Evolutionary conservation across 2,329 filamentous ascomycete genomes (phyloP).

Genomic region (Lecanicillium sp.): DNA sequence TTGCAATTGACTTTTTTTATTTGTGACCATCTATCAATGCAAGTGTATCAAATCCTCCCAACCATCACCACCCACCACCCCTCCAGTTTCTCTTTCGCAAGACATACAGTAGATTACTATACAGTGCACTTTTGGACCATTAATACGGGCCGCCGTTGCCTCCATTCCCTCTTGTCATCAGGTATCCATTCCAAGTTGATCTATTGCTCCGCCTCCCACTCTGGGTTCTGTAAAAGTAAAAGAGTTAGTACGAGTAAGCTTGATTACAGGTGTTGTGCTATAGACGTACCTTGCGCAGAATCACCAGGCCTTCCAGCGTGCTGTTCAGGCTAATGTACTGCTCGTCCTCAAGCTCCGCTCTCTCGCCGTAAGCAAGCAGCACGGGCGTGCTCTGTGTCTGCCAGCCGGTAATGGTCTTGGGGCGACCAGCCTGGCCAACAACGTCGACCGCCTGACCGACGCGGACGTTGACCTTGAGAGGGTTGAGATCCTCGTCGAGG

Average conservation of each 20-base stretch:
- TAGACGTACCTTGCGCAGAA: constrained; percentile 80
- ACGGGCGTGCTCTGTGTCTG: constrained; percentile 99
- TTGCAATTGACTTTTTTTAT: no score
- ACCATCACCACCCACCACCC: not conserved
- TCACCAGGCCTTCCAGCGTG: constrained; percentile 89
- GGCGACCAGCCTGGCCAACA: constrained; percentile 90
- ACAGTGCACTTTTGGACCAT: no score
- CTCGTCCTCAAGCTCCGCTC: constrained; percentile 95
- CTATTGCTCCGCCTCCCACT: constrained; percentile 32
- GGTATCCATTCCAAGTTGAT: not conserved
- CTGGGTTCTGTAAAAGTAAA: constrained; percentile 25
- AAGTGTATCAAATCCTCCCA: not conserved
- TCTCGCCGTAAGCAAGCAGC: constrained; percentile 85
- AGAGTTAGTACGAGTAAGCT: constrained; percentile 10
- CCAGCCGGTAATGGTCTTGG: constrained; percentile 99
- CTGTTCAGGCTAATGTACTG: constrained; percentile 90
- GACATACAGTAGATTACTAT: constrained; percentile 24
- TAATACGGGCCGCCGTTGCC: not conserved
- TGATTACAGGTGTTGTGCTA: not conserved
- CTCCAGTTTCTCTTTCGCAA: constrained; percentile 13
- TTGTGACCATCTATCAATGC: constrained; percentile 18
- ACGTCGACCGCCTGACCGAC: constrained; percentile 98
- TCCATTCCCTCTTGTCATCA: not conserved
- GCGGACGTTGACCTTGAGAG: constrained; percentile 89
- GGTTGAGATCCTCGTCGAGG: constrained; percentile 88